A percentile compares a stretch with the other conserved stretches of the same genome.
Conservation (phyloP, 2,329 filamentous ascomycete species). For the Colletotrichum navitas region DNA sequence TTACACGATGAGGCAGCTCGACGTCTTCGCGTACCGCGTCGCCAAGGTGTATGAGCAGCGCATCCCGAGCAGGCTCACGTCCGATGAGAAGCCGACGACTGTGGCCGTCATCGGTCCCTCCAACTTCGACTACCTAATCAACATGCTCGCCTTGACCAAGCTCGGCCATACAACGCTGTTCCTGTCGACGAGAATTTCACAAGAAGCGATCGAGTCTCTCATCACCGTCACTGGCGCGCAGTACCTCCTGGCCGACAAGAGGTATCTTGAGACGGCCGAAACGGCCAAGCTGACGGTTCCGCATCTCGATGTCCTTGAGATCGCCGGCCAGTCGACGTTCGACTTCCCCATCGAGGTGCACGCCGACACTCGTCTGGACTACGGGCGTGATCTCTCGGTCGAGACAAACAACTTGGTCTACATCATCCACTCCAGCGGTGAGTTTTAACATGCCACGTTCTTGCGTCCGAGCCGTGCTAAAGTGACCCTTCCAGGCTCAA, state of each 20-base stretch:
- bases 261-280: slow-evolving; percentile 44
- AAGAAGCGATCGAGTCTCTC: slow-evolving; percentile 50
- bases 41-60: slow-evolving; percentile 46
- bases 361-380: slow-evolving; percentile 48
- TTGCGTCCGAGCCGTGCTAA: slow-evolving; percentile 45
- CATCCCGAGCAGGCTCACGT: slow-evolving; percentile 44
- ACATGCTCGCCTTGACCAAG: slow-evolving; percentile 65
- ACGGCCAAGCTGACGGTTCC: slow-evolving; percentile 42
- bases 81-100: slow-evolving; percentile 49
- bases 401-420: slow-evolving; percentile 46
- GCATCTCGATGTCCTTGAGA: slow-evolving; percentile 45
- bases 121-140: slow-evolving; percentile 67
- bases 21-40: slow-evolving; percentile 52
- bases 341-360: slow-evolving; percentile 50
- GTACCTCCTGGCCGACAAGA: slow-evolving; percentile 46
- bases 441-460: neutral
- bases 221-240: slow-evolving; percentile 46
- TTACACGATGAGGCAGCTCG: slow-evolving; percentile 60
- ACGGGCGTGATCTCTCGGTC: slow-evolving; percentile 48
- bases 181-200: slow-evolving; percentile 52
- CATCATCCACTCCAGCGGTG: slow-evolving; percentile 54
- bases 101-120: slow-evolving; percentile 66
- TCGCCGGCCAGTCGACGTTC: slow-evolving; percentile 46
- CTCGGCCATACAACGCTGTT: slow-evolving; percentile 64
- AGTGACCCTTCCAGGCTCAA: slow-evolving; percentile 59